These are phyloP conservation scores for Ascochyta fabae DNA, from an alignment of 2,329 filamentous ascomycete genomes.

Conservation along the genomic window DNA sequence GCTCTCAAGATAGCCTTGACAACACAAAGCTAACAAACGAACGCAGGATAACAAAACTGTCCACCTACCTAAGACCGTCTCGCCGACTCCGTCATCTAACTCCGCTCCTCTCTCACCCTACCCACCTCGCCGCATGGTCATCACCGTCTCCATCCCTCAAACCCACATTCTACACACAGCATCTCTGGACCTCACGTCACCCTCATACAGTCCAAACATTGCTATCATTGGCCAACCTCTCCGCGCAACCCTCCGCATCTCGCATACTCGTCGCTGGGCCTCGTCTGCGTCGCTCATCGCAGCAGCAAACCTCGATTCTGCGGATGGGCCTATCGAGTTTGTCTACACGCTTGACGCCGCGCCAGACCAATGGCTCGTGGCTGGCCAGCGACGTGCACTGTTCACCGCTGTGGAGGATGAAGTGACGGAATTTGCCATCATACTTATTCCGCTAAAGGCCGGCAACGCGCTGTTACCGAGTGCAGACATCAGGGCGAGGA, in stretches of 20 bases:
- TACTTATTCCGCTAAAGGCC: slow-evolving; percentile 80
- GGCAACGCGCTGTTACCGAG: slow-evolving; percentile 79
- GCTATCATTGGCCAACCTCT: slow-evolving; percentile 70
- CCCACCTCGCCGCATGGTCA: slow-evolving; percentile 71
- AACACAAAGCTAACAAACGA: slow-evolving; percentile 20
- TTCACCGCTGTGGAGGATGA: slow-evolving; percentile 66
- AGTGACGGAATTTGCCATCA: slow-evolving; percentile 64
- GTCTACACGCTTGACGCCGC: slow-evolving; percentile 81
- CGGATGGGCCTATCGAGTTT: slow-evolving; percentile 69
- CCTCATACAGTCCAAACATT: slow-evolving; percentile 43
- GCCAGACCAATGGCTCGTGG: slow-evolving; percentile 81
- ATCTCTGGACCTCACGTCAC: slow-evolving; percentile 63
- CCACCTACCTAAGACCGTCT: slow-evolving; percentile 22
- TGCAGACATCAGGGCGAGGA: slow-evolving; percentile 75
- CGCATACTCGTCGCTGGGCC: slow-evolving; percentile 63
- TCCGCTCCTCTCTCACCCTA: slow-evolving; percentile 39
- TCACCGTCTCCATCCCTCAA: slow-evolving; percentile 88
- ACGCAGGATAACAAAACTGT: slow-evolving; percentile 35
- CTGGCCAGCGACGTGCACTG: slow-evolving; percentile 78
- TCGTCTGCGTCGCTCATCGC: slow-evolving; percentile 29
- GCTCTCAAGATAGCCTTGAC: neutral
- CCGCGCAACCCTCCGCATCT: slow-evolving; percentile 64
- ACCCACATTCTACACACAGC: slow-evolving; percentile 84
- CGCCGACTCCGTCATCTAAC: slow-evolving; percentile 9
- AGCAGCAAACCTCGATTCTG: slow-evolving; percentile 34